phyloP scores from a whole-genome alignment of 2,329 filamentous ascomycete genomes.

The Lojkania enalia region DNA sequence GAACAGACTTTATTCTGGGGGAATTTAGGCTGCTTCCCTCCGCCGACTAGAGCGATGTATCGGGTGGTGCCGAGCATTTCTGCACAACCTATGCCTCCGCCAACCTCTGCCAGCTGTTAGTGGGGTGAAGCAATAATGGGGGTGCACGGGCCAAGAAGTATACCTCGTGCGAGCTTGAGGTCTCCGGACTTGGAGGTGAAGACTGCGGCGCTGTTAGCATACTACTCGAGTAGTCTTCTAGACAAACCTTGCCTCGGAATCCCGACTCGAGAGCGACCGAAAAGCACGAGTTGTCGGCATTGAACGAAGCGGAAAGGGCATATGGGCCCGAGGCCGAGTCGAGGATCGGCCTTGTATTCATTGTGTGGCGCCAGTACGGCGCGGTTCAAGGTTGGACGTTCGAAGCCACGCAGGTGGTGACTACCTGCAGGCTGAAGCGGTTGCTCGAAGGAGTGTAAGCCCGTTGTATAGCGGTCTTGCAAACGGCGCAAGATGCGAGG shows the following conservation, averaged over 20 bases:
- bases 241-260: conserved; percentile 69
- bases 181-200: conserved; percentile 38
- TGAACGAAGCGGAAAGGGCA: conserved; percentile 84
- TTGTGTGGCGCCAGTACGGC: conserved; percentile 45
- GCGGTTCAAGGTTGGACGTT: not conserved
- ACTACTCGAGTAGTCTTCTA: not conserved
- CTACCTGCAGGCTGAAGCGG: conserved; percentile 18
- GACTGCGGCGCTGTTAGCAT: conserved; percentile 29
- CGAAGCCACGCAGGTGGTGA: conserved; percentile 11
- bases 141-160: not conserved
- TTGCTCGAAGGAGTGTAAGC: not conserved
- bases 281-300: conserved; percentile 82
- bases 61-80: conserved; percentile 87
- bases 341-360: conserved; percentile 89
- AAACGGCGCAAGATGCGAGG: conserved; percentile 18
- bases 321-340: conserved; percentile 73
- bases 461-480: conserved; percentile 10
- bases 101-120: conserved; percentile 35
- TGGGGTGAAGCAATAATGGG: not conserved
- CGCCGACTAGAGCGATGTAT: conserved; percentile 87
- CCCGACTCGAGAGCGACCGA: conserved; percentile 84
- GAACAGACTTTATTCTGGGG: conserved; percentile 75
- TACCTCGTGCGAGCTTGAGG: conserved; percentile 36
- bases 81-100: conserved; percentile 75
- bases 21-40: conserved; percentile 82